Conservation (phyloP, 2,329 filamentous ascomycete genomes). For the Nemania sp. region DNA sequence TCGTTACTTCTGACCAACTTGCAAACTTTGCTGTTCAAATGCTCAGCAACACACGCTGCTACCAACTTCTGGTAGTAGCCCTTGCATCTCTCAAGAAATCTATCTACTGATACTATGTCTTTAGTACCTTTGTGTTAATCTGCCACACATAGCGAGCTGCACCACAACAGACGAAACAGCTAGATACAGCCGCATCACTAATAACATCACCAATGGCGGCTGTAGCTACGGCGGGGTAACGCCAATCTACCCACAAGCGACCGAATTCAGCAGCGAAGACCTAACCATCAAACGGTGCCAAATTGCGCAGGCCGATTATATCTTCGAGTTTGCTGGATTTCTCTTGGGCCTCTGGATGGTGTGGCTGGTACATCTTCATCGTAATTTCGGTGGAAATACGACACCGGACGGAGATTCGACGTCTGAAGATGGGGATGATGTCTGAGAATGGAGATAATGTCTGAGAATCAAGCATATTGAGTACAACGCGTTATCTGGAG, state of each 20-base stretch:
- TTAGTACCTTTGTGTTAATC: conserved; percentile 2
- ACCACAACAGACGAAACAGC: neutral
- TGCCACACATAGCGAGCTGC: conserved; percentile 7
- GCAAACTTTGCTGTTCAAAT: too few species aligned
- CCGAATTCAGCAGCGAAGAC: neutral
- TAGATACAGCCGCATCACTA: neutral
- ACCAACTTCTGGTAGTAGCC: too few species aligned
- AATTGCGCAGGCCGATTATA: neutral
- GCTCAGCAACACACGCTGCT: too few species aligned
- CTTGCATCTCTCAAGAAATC: too few species aligned
- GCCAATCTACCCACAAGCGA: neutral
- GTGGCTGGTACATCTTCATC: neutral
- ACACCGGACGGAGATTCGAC: too few species aligned
- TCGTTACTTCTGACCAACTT: neutral
- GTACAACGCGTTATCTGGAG: too few species aligned
- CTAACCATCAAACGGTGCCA: conserved; percentile 11
- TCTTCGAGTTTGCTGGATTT: conserved; percentile 12
- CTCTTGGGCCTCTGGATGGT: conserved; percentile 5
- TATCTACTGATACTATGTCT: neutral
- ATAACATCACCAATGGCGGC: conserved; percentile 16
- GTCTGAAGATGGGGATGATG: too few species aligned
- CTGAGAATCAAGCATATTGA: too few species aligned
- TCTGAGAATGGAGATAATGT: too few species aligned
- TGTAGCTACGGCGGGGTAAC: neutral
- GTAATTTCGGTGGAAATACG: conserved; percentile 8